Evolutionary conservation across 129 eudicot genomes (phyloP), one percentile per base, ranked within the genome.

Genomic region (Tagetes patula): DNA sequence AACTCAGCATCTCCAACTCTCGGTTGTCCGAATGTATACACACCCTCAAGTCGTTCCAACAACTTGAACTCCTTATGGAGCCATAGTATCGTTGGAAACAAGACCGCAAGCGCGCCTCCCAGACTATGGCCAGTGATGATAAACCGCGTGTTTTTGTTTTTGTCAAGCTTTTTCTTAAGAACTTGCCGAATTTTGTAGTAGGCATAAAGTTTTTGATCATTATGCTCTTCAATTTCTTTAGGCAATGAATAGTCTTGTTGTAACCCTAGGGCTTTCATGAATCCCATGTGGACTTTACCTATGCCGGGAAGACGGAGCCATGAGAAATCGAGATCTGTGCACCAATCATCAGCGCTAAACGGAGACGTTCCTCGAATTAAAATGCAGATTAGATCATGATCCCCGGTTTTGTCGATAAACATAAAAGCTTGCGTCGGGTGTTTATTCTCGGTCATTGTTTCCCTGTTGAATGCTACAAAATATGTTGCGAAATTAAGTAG

Each of bases 21-120:
- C 0, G 95, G 91, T 49, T 88, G 95, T 47, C 91, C 91, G 62
- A 76, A 88, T 3, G 95, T 88, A 63, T 88, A 88, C 6, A 88
- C 77, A 49, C 85, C 88, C n/a, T 63, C 87, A n/a, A 88, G 67
- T 33, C 82, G 79, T 11, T 83, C 75, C 49, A 88, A 31, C 61
- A 88, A 41, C 52, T 41, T 40, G 0, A 20, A 11, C 73, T 88
- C 88, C 0, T 79, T 59, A 67, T 88, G 95, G 4, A 76, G 53
- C 4, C 67, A 76, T 63, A 88, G 72, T 11, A 88, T 61, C 0
- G 87, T 78, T 0, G 95, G 87, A 74, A 88, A 88, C 46, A 88
- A 62, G 6, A 81, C 73, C 4, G 95, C 91, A 33, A 85, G 72
- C 31, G 91, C 91, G 4, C 91, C 91, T 0, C 95, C 95, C 52